Conservation (phyloP, 257 asterid genomes). For the Solanum rostratum region DNA sequence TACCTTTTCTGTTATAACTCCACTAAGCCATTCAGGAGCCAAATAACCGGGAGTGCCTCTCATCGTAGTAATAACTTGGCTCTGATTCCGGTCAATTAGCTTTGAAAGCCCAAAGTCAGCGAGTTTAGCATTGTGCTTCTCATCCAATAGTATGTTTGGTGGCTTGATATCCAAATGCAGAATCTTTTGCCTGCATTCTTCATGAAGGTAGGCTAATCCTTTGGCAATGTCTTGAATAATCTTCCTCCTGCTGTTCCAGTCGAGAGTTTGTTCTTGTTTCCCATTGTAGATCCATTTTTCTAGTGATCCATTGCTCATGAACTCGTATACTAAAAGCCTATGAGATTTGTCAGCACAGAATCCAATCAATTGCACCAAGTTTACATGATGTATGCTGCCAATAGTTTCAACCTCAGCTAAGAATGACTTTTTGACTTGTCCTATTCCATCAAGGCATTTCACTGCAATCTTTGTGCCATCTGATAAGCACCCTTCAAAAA, state of each 20-base stretch:
- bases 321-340: slow-evolving; percentile 21
- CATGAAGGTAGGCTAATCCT: slow-evolving; percentile 19
- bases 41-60: slow-evolving; percentile 21
- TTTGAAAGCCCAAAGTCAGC: slow-evolving; percentile 27
- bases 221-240: slow-evolving; percentile 20
- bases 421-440: slow-evolving; percentile 13
- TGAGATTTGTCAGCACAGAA: slow-evolving; percentile 21
- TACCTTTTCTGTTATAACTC: slow-evolving; percentile 13
- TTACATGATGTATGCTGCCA: slow-evolving; percentile 19
- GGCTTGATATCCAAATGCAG: slow-evolving; percentile 20
- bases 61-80: slow-evolving; percentile 16
- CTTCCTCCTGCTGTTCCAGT: slow-evolving; percentile 14
- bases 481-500: slow-evolving; percentile 10
- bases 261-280: not conserved
- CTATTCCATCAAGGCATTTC: slow-evolving; percentile 18
- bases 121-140: slow-evolving; percentile 13
- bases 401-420: slow-evolving; percentile 22
- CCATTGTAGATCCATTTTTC: slow-evolving; percentile 18
- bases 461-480: slow-evolving; percentile 20
- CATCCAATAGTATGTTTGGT: slow-evolving; percentile 17
- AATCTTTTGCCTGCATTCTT: slow-evolving; percentile 19
- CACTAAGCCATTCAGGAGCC: slow-evolving; percentile 17
- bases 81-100: slow-evolving; percentile 15
- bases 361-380: slow-evolving; percentile 13
- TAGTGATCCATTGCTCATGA: slow-evolving; percentile 16